Percentiles rank a stretch among this genome's conserved stretches.
Evolutionary conservation across 352 stramenopile genomes (phyloP).

Genomic region (Pythium rishiriense): DNA sequence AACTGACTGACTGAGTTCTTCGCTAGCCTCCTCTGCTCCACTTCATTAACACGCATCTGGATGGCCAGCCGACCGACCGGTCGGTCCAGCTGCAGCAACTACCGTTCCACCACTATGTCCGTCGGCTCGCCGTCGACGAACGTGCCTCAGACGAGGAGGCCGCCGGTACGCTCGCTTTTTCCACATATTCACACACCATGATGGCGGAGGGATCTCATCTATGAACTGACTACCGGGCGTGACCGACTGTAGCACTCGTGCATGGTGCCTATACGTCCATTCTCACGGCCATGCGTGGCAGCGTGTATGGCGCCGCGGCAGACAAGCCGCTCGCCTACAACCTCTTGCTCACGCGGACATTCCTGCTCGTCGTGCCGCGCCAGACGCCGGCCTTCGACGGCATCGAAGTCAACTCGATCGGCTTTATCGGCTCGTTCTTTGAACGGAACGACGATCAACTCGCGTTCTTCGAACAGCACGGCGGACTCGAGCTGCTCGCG

Average conservation of each 20-base stretch:
- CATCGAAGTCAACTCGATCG: constrained; percentile 87
- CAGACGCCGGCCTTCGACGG: constrained; percentile 47
- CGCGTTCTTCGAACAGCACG: constrained; percentile 48
- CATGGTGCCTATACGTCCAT: constrained; percentile 50
- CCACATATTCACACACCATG: not conserved
- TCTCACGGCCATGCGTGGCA: constrained; percentile 44
- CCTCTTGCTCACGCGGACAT: constrained; percentile 67
- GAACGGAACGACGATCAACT: constrained; percentile 62
- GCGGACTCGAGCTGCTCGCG: constrained; percentile 58
- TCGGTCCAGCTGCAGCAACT: constrained; percentile 62
- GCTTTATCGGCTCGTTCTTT: constrained; percentile 83
- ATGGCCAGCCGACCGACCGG: constrained; percentile 32
- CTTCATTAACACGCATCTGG: constrained; percentile 63
- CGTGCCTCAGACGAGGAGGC: constrained; percentile 44
- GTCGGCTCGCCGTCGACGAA: constrained; percentile 48
- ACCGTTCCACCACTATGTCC: constrained; percentile 73
- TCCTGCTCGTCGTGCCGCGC: constrained; percentile 72
- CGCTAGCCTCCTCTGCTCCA: constrained; percentile 67
- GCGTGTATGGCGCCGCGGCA: constrained; percentile 29
- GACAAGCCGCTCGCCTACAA: constrained; percentile 67
- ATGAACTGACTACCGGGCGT: constrained; percentile 14
- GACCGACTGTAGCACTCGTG: constrained; percentile 31
- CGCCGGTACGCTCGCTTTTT: constrained; percentile 28
- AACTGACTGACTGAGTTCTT: constrained; percentile 19
- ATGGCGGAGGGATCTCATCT: not conserved